These are phyloP conservation scores for Mycotypha africana DNA, from an alignment of 371 early-diverging fungal genomes.

Conservation along the genomic window DNA sequence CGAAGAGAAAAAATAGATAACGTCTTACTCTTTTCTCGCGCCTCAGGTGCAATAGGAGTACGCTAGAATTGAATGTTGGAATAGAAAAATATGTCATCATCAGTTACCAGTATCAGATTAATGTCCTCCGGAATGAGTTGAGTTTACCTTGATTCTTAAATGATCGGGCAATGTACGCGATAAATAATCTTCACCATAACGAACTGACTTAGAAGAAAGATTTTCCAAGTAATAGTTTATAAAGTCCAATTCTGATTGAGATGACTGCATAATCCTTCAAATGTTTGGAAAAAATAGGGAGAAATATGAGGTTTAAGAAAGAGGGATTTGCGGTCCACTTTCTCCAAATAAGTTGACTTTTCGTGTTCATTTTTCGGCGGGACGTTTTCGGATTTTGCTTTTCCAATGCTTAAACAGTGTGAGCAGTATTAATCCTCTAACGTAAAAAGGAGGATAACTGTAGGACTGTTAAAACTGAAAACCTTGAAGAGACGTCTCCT, in stretches of 20 bases:
- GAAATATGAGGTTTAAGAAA: not conserved
- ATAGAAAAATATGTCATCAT: too few relatives aligned
- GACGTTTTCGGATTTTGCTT: too few relatives aligned
- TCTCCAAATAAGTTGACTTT: too few relatives aligned
- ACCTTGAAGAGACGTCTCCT: too few relatives aligned
- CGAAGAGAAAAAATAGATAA: not conserved
- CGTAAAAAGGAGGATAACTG: too few relatives aligned
- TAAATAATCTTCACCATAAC: slow-evolving; percentile 37
- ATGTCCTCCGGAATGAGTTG: too few relatives aligned
- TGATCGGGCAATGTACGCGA: slow-evolving; percentile 24
- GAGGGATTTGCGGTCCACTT: too few relatives aligned
- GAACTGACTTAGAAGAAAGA: slow-evolving; percentile 39
- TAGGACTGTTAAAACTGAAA: too few relatives aligned
- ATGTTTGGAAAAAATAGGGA: not conserved
- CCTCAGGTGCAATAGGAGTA: slow-evolving; percentile 3
- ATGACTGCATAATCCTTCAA: slow-evolving; percentile 12
- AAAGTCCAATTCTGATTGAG: slow-evolving; percentile 27
- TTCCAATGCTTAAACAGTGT: too few relatives aligned
- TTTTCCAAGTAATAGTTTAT: slow-evolving; percentile 29
- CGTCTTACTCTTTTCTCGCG: not conserved
- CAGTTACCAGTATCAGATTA: not conserved
- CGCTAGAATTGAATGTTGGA: slow-evolving; percentile 2
- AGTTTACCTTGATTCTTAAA: slow-evolving; percentile 32
- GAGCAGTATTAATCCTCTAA: too few relatives aligned
- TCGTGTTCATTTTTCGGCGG: too few relatives aligned